Evolutionary conservation across 2,329 filamentous ascomycete species (phyloP), one percentile per base, ranked within the genome.

Genomic region (Neonectria punicea): DNA sequence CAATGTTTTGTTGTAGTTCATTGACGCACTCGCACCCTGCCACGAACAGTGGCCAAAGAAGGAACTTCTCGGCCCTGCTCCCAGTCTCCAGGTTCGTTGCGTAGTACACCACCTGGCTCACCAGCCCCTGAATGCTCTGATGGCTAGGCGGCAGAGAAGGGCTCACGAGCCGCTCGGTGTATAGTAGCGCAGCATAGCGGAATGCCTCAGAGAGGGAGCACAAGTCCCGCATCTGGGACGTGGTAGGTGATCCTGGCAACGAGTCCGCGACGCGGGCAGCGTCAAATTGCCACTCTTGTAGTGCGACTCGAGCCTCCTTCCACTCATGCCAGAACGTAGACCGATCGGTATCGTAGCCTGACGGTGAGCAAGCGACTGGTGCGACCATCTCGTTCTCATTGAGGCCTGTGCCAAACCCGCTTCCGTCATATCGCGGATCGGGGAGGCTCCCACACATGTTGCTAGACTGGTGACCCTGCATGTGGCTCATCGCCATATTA

Each of bases 31-130:
- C 95, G 22, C 93, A 94, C 20, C 94, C 94, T 1, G 92, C 90
- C 57, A 98, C 91, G 77, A 98, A 97, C 3, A 98, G 86, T 3
- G 95, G 94, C 95, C 94, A 98, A 9, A 98, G 87, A 10, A 98
- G 82, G 77, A 97, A 97, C 76, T 97, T 97, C 79, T 97, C 92
- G 41, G 91, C 90, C 53, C 85, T 87, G 73, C 87, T 89, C 44
- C 87, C 91, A 3, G 90, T 86, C 67, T 93, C 90, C 41, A 98
- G 89, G 58, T 90, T 90, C 7, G 90, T 91, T 61, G 96, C 92
- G 80, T 97, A 95, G 79, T 90, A 92, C 44, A 98, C 87, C 1
- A 94, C 92, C 69, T 93, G 90, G 74, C 89, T 89, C 60, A 97
- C 94, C 20, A 97, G 86, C 69, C 90, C 90, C 78, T 97, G 93